phyloP scores from a whole-genome alignment of 2,329 filamentous ascomycete genomes.

The Arthrinium puccinioides region DNA sequence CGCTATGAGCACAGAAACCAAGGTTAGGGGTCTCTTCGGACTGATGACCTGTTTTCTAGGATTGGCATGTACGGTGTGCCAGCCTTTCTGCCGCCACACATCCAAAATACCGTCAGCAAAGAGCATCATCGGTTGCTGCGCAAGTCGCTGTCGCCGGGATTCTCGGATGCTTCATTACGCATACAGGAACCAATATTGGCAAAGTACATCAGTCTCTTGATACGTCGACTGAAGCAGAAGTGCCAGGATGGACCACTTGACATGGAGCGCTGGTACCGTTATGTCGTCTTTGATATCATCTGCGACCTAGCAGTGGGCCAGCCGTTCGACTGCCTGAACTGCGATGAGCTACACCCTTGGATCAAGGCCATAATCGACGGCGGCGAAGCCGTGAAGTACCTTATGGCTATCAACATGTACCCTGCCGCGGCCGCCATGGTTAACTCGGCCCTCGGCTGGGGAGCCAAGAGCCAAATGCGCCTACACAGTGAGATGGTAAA shows the following conservation, averaged over 20 bases:
- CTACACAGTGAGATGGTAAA: too few species aligned
- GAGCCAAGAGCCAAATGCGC: too few species aligned
- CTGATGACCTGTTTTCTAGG: too few species aligned
- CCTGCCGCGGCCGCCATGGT: too few species aligned
- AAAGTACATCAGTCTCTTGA: slow-evolving; percentile 13
- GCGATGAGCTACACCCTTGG: slow-evolving; percentile 6
- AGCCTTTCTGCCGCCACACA: neutral
- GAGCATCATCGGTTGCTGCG: slow-evolving; percentile 5
- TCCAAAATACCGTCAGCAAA: neutral
- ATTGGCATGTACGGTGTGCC: neutral
- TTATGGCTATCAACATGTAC: too few species aligned
- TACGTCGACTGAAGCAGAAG: too few species aligned
- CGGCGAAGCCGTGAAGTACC: too few species aligned
- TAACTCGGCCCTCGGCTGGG: too few species aligned
- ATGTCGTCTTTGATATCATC: slow-evolving; percentile 12
- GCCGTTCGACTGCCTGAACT: slow-evolving; percentile 7
- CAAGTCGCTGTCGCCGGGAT: slow-evolving; percentile 13
- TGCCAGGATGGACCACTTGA: too few species aligned
- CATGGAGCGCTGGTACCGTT: neutral
- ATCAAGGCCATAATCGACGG: slow-evolving; percentile 9
- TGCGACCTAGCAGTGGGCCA: slow-evolving; percentile 13
- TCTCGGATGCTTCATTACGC: slow-evolving; percentile 10
- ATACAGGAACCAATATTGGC: neutral
- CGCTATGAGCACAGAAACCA: too few species aligned
- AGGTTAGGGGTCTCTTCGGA: too few species aligned